These are phyloP conservation scores for Aphanocladium album DNA, from an alignment of 2,329 filamentous ascomycete species.

Conservation along the genomic window DNA sequence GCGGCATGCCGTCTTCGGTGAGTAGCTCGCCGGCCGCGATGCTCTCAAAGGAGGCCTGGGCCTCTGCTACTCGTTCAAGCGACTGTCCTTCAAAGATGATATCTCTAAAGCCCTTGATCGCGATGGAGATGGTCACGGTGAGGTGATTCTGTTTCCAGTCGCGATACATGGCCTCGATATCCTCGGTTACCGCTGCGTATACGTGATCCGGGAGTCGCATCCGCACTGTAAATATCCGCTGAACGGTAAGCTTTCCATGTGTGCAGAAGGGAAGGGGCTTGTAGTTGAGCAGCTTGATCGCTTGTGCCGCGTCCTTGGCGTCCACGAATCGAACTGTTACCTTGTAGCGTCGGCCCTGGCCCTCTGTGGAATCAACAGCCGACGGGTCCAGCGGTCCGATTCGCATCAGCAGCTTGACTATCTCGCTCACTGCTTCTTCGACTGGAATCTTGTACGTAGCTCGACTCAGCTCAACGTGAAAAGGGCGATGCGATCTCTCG, in stretches of 20 bases:
- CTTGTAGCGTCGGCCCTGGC: constrained; percentile 3
- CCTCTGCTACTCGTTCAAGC: background rate
- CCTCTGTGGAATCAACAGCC: background rate
- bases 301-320: background rate
- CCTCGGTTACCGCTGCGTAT: constrained; percentile 1
- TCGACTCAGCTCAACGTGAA: background rate
- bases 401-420: background rate
- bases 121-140: background rate
- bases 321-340: constrained; percentile 2
- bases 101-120: background rate
- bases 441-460: background rate
- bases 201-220: background rate
- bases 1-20: background rate
- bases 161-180: background rate
- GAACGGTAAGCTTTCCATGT: constrained; percentile 7
- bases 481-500: background rate
- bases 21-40: background rate
- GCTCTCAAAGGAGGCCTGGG: background rate
- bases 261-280: background rate
- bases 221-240: constrained; percentile 1
- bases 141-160: background rate
- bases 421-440: background rate
- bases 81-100: background rate
- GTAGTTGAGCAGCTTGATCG: background rate
- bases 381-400: constrained; percentile 4